Percentiles rank a stretch among this genome's conserved stretches.
phyloP scores from a whole-genome alignment of 768 basidiomycete genomes.

The Serendipita vermifera region DNA sequence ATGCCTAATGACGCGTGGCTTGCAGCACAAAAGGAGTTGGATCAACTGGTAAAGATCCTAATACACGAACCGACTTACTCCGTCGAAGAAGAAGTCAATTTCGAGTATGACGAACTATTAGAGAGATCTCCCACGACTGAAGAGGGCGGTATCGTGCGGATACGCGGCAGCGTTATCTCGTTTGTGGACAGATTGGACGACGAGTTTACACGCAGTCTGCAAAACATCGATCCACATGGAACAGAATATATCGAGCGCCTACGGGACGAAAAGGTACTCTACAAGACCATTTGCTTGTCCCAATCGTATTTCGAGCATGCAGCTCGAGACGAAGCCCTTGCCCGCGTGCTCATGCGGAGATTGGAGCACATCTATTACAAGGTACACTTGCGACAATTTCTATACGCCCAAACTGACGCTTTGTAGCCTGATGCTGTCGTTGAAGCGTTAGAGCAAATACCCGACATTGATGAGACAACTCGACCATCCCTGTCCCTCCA shows the following conservation, averaged over 20 bases:
- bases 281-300: constrained; percentile 83
- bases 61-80: constrained; percentile 59
- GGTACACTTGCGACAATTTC: constrained; percentile 44
- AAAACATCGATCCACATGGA: constrained; percentile 97
- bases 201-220: constrained; percentile 92
- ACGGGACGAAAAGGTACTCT: constrained; percentile 90
- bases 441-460: constrained; percentile 66
- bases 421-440: constrained; percentile 83
- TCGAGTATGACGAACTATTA: constrained; percentile 81
- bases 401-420: constrained; percentile 11
- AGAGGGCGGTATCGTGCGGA: constrained; percentile 59
- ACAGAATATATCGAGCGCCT: constrained; percentile 97
- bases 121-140: constrained; percentile 68
- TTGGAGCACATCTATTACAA: constrained; percentile 98
- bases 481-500: constrained; percentile 51
- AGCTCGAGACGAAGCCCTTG: constrained; percentile 60
- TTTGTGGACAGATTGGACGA: constrained; percentile 94
- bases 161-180: constrained; percentile 92
- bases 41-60: constrained; percentile 72
- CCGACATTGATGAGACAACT: constrained; percentile 41
- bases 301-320: constrained; percentile 85
- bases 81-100: constrained; percentile 64
- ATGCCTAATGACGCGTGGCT: constrained; percentile 93
- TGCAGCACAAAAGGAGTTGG: constrained; percentile 74
- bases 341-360: constrained; percentile 85